phyloP scores from a whole-genome alignment of 2,329 filamentous ascomycete species.

The Epichloe sibirici region DNA sequence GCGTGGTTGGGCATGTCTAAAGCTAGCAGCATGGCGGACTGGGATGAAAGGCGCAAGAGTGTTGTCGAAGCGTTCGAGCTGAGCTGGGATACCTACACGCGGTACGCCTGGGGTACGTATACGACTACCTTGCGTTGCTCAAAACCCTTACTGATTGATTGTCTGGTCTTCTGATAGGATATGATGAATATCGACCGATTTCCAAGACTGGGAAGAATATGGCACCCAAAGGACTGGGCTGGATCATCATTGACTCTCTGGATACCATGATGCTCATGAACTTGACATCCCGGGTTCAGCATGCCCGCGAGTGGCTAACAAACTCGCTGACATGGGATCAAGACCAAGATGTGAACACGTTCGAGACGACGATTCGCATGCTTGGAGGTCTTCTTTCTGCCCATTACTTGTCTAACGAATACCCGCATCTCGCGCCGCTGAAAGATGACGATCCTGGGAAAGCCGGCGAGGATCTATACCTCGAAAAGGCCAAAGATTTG shows the following conservation, averaged over 20 bases:
- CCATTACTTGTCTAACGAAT: constrained; percentile 82
- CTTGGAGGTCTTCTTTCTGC: constrained; percentile 84
- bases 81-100: constrained; percentile 87
- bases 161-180: constrained; percentile 34
- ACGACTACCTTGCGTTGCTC: background rate
- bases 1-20: constrained; percentile 44
- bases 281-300: constrained; percentile 68
- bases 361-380: constrained; percentile 97
- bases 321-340: constrained; percentile 75
- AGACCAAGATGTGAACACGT: constrained; percentile 91
- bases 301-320: constrained; percentile 82
- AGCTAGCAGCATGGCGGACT: constrained; percentile 44
- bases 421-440: constrained; percentile 66
- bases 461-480: constrained; percentile 77
- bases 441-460: constrained; percentile 57
- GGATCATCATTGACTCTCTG: constrained; percentile 94
- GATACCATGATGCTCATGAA: constrained; percentile 99
- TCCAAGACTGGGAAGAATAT: constrained; percentile 72
- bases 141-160: constrained; percentile 16
- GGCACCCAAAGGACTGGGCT: constrained; percentile 80
- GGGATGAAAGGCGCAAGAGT: constrained; percentile 63
- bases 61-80: constrained; percentile 84
- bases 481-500: constrained; percentile 90
- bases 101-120: constrained; percentile 79
- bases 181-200: constrained; percentile 78